phyloP scores from a whole-genome alignment of 225 moss, liverwort and hornwort species.

The Polytrichum commune region DNA sequence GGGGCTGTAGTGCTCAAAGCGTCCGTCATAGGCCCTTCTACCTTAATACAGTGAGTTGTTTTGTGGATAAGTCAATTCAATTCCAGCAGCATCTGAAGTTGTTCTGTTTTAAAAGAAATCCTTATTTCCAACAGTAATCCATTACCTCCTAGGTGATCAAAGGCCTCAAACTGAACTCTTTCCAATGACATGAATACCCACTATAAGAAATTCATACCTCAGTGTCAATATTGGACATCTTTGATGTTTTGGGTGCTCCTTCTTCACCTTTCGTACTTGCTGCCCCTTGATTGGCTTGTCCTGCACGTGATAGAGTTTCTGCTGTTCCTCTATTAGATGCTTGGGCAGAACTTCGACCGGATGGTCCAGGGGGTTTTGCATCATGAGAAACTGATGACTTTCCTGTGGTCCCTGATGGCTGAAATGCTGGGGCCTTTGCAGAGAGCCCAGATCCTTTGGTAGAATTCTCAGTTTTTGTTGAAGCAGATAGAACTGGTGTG shows the following conservation, averaged over 20 bases:
- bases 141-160: no score
- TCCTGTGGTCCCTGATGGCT: constrained; percentile 28
- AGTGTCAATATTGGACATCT: constrained; percentile 51
- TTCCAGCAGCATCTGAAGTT: no score
- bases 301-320: constrained; percentile 58
- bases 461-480: constrained; percentile 33
- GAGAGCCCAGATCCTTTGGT: constrained; percentile 36
- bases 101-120: no score
- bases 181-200: background rate
- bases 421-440: constrained; percentile 55
- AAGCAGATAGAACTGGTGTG: constrained; percentile 20
- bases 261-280: constrained; percentile 67
- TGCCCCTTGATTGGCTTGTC: constrained; percentile 40
- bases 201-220: constrained; percentile 47
- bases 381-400: constrained; percentile 43
- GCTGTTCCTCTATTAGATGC: constrained; percentile 49
- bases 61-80: no score
- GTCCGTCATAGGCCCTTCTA: no score
- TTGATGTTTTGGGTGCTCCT: constrained; percentile 29
- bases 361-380: constrained; percentile 24
- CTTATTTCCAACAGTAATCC: no score
- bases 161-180: no score
- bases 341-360: constrained; percentile 43
- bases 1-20: no score
- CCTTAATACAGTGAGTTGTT: no score